Percentiles rank a stretch among this genome's conserved stretches.
Evolutionary conservation across 2,329 filamentous ascomycete species (phyloP).

Genomic region (Colletotrichum brevisporum): DNA sequence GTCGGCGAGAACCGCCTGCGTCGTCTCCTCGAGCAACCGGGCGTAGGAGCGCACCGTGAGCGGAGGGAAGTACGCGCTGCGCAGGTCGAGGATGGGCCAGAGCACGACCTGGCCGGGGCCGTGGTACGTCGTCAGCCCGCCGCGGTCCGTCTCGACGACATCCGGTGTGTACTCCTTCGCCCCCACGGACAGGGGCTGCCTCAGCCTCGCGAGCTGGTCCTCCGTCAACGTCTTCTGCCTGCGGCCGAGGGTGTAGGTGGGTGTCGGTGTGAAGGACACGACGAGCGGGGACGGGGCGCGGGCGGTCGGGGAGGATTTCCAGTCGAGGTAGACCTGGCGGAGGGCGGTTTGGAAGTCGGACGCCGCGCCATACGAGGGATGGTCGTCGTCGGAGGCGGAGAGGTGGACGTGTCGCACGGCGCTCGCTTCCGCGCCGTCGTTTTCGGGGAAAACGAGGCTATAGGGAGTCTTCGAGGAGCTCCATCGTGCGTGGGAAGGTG

Average conservation of each 20-base stretch:
- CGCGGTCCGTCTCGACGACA: conserved; percentile 82
- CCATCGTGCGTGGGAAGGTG: conserved; percentile 16
- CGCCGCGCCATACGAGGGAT: conserved; percentile 34
- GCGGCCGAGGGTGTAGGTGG: conserved; percentile 91
- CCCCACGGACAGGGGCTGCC: conserved; percentile 51
- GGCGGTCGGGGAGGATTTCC: conserved; percentile 48
- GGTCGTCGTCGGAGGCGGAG: not conserved
- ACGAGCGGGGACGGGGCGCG: conserved; percentile 76
- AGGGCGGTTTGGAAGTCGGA: conserved; percentile 43
- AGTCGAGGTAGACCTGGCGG: conserved; percentile 52
- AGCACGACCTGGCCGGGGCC: conserved; percentile 92
- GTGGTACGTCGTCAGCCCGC: conserved; percentile 95
- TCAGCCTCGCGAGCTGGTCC: conserved; percentile 61
- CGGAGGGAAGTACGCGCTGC: conserved; percentile 65
- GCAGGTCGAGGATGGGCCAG: conserved; percentile 92
- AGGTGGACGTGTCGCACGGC: conserved; percentile 39
- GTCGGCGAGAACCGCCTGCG: conserved; percentile 74
- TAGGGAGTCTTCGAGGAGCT: conserved; percentile 23
- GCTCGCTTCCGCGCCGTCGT: conserved; percentile 23
- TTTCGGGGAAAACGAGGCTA: conserved; percentile 23
- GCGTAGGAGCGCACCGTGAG: conserved; percentile 84
- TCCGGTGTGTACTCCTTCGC: conserved; percentile 60
- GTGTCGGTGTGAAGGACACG: conserved; percentile 85
- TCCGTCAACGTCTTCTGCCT: conserved; percentile 73
- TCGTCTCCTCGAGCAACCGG: conserved; percentile 80